These are phyloP conservation scores for Eucalyptus erythrocorys DNA, from an alignment of 345 rosid species.

Conservation along the genomic window DNA sequence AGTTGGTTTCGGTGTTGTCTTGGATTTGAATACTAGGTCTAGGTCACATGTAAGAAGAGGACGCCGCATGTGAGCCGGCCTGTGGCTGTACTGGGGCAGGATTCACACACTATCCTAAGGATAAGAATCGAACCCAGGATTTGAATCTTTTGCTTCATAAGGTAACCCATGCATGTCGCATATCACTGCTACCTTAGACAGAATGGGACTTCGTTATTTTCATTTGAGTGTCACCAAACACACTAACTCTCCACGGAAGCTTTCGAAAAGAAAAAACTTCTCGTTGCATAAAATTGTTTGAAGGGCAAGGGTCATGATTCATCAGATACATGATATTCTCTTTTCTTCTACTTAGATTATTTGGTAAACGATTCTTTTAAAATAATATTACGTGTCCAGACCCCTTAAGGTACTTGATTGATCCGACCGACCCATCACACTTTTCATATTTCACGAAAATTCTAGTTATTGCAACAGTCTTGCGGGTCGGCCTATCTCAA, in stretches of 20 bases:
- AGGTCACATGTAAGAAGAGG: neutral
- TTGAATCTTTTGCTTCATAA: neutral
- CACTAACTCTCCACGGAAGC: neutral
- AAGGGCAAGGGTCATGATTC: neutral
- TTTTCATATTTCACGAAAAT: neutral
- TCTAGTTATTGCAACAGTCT: neutral
- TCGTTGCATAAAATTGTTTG: neutral
- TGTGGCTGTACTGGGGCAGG: neutral
- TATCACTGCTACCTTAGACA: neutral
- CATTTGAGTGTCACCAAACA: neutral
- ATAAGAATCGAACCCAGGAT: neutral
- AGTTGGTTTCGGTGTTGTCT: neutral
- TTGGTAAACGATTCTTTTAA: neutral
- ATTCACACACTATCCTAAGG: neutral
- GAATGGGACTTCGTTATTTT: neutral
- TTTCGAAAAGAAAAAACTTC: neutral
- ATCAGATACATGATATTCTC: neutral
- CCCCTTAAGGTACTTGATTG: neutral
- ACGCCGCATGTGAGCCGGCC: neutral
- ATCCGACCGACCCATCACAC: neutral
- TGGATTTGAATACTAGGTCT: neutral
- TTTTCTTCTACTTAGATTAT: neutral
- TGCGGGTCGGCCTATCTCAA: neutral
- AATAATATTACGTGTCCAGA: neutral
- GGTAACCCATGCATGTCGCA: neutral